phyloP scores from a whole-genome alignment of 805 yeast genomes.

The Wickerhamomyces kurtzmanii region DNA sequence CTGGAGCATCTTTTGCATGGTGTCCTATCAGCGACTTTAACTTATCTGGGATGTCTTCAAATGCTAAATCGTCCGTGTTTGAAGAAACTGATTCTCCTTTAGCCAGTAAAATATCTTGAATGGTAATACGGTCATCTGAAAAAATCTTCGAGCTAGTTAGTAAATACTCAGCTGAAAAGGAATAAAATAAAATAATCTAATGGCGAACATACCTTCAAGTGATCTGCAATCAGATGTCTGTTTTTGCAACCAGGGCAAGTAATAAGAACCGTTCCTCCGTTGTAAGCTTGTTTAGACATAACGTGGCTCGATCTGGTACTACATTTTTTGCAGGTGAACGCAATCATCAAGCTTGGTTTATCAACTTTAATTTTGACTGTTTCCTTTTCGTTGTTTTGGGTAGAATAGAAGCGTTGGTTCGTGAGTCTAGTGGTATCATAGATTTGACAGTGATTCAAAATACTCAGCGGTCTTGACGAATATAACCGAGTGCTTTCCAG shows the following conservation, averaged over 20 bases:
- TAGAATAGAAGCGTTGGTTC: background rate
- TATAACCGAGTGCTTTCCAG: too few species aligned
- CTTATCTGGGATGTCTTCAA: constrained; percentile 56
- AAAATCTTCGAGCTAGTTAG: constrained; percentile 43
- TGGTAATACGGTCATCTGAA: constrained; percentile 65
- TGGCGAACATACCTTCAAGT: constrained; percentile 37
- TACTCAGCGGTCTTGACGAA: too few species aligned
- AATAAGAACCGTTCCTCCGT: constrained; percentile 75
- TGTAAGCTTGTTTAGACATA: constrained; percentile 89
- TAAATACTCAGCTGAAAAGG: background rate
- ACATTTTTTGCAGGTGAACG: constrained; percentile 90
- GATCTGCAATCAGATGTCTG: constrained; percentile 89
- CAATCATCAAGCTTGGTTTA: constrained; percentile 74
- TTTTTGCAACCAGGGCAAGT: constrained; percentile 88
- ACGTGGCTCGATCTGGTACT: constrained; percentile 75
- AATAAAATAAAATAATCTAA: background rate
- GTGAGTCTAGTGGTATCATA: too few species aligned
- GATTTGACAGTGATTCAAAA: too few species aligned
- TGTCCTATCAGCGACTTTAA: constrained; percentile 44
- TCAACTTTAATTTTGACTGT: constrained; percentile 41
- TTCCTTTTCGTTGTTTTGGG: constrained; percentile 4
- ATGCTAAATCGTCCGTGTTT: constrained; percentile 57
- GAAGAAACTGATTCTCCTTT: constrained; percentile 70
- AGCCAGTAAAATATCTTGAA: constrained; percentile 67
- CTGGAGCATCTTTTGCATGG: constrained; percentile 61